These are phyloP conservation scores for Canna indica DNA, from an alignment of 176 grass and related monocot genomes.

Conservation along the genomic window DNA sequence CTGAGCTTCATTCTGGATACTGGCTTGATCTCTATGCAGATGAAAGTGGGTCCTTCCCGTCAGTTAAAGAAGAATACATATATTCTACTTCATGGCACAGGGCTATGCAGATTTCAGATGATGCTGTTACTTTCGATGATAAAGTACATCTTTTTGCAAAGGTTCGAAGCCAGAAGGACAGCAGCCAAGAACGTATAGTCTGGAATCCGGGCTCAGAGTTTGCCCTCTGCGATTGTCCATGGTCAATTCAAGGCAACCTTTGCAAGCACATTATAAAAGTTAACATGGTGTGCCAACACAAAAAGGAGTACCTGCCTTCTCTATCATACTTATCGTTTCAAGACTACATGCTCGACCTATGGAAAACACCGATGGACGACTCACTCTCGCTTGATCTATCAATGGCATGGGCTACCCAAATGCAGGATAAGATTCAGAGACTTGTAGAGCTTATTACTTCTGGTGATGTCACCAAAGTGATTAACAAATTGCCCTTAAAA, in stretches of 20 bases:
- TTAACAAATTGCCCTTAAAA: slow-evolving; percentile 50
- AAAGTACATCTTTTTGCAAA: slow-evolving; percentile 38
- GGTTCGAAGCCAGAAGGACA: slow-evolving; percentile 62
- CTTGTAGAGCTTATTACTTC: slow-evolving; percentile 48
- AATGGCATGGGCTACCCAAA: slow-evolving; percentile 64
- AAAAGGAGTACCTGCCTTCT: slow-evolving; percentile 28
- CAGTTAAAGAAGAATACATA: slow-evolving; percentile 71
- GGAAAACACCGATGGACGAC: slow-evolving; percentile 61
- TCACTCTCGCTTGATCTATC: slow-evolving; percentile 69
- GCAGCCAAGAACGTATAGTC: slow-evolving; percentile 31
- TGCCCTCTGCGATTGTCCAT: slow-evolving; percentile 57
- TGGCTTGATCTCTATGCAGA: slow-evolving; percentile 78
- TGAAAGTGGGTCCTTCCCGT: slow-evolving; percentile 74
- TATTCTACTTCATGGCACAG: slow-evolving; percentile 81
- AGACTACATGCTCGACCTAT: slow-evolving; percentile 48
- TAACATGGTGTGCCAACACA: slow-evolving; percentile 39
- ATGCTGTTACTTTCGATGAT: slow-evolving; percentile 45
- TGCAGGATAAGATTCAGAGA: slow-evolving; percentile 58
- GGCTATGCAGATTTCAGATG: slow-evolving; percentile 53
- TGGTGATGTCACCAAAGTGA: slow-evolving; percentile 43
- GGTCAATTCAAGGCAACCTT: slow-evolving; percentile 85
- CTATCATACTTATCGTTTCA: slow-evolving; percentile 66
- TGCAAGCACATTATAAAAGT: slow-evolving; percentile 90
- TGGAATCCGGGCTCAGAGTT: slow-evolving; percentile 86
- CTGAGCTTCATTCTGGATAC: slow-evolving; percentile 78